Evolutionary conservation across 2,329 filamentous ascomycete genomes (phyloP).

Genomic region (Grosmannia serpens): DNA sequence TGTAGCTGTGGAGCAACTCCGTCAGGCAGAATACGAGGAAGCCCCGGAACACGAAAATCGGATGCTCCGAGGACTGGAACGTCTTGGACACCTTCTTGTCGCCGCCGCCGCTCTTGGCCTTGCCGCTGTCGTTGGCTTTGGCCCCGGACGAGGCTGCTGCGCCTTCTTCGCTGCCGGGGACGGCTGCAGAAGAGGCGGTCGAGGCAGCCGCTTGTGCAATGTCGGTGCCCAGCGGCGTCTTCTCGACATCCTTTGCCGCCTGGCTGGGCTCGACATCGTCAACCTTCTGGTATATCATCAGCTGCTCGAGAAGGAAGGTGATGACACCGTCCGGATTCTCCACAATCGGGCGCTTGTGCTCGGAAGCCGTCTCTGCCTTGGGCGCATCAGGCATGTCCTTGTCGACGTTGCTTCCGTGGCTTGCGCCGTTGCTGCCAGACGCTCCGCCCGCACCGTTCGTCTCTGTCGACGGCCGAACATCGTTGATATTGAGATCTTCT

Average conservation of each 20-base stretch:
- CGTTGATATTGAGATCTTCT: constrained; percentile 34
- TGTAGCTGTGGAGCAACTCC: constrained; percentile 85
- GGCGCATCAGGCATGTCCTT: constrained; percentile 51
- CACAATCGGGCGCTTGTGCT: constrained; percentile 71
- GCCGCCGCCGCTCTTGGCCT: constrained; percentile 14
- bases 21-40: constrained; percentile 87
- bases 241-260: not conserved
- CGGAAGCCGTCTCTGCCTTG: constrained; percentile 43
- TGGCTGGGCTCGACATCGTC: constrained; percentile 61
- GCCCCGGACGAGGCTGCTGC: not conserved
- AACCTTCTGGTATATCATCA: constrained; percentile 84
- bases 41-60: constrained; percentile 92
- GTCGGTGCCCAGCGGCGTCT: constrained; percentile 5
- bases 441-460: constrained; percentile 37
- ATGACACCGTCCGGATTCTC: constrained; percentile 93
- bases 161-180: not conserved
- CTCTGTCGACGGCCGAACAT: constrained; percentile 51
- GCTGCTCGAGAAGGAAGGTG: constrained; percentile 84
- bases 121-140: not conserved
- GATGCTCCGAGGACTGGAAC: constrained; percentile 88
- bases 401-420: constrained; percentile 21
- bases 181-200: not conserved
- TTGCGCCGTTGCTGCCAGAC: not conserved
- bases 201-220: not conserved
- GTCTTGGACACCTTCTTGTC: constrained; percentile 27